These are phyloP conservation scores for Termitomyces eurrhizus DNA, from an alignment of 768 basidiomycete genomes.

Conservation along the genomic window DNA sequence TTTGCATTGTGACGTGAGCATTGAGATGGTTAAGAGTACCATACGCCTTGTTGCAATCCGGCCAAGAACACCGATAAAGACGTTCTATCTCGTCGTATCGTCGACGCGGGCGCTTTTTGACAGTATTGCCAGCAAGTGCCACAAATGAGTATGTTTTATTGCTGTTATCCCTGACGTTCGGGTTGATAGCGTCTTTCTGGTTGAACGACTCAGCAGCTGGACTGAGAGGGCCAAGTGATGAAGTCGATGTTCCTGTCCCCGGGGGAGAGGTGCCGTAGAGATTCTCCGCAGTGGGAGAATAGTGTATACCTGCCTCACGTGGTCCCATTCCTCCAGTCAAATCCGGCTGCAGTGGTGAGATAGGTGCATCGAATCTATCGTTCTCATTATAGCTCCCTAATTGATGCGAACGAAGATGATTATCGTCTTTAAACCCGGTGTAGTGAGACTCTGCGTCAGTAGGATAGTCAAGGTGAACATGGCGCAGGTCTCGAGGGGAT, in stretches of 20 bases:
- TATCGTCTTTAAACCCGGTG: slow-evolving; percentile 33
- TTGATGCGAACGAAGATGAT: slow-evolving; percentile 25
- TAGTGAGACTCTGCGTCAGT: slow-evolving; percentile 24
- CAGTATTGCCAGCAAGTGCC: slow-evolving; percentile 72
- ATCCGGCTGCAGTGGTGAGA: slow-evolving; percentile 52
- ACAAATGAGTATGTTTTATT: slow-evolving; percentile 82
- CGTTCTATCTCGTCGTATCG: slow-evolving; percentile 96
- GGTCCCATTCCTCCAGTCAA: slow-evolving; percentile 41
- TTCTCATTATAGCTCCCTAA: slow-evolving; percentile 27
- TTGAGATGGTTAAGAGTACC: slow-evolving; percentile 97
- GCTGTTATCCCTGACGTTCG: slow-evolving; percentile 33
- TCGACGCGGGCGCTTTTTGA: slow-evolving; percentile 81
- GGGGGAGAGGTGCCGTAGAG: slow-evolving; percentile 61
- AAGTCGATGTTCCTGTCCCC: slow-evolving; percentile 57
- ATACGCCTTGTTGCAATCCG: slow-evolving; percentile 76
- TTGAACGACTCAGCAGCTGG: slow-evolving; percentile 25
- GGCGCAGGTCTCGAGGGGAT: slow-evolving; percentile 40
- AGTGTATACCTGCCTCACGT: slow-evolving; percentile 28
- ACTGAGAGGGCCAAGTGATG: slow-evolving; percentile 33
- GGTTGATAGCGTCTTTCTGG: slow-evolving; percentile 22
- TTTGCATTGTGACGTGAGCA: slow-evolving; percentile 98
- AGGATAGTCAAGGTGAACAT: slow-evolving; percentile 33
- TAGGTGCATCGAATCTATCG: slow-evolving; percentile 40
- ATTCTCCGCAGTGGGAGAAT: slow-evolving; percentile 43
- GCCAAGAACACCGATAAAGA: slow-evolving; percentile 84